phyloP scores from a whole-genome alignment of 257 asterid species.

The Salvia hispanica region DNA sequence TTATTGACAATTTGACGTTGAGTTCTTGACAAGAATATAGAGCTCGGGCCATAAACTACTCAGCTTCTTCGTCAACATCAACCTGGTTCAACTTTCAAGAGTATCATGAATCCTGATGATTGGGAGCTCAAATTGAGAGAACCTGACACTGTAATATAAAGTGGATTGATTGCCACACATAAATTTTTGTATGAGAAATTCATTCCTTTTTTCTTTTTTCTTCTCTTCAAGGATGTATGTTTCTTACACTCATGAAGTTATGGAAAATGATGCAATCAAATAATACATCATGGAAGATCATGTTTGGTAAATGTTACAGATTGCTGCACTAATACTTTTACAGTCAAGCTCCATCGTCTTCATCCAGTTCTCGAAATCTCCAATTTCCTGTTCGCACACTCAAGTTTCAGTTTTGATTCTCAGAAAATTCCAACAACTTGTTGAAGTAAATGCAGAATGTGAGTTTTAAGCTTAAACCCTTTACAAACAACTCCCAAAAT shows the following conservation, averaged over 20 bases:
- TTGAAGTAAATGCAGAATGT: too few relatives aligned
- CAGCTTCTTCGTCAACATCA: too few relatives aligned
- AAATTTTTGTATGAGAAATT: too few relatives aligned
- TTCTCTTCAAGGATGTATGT: neutral
- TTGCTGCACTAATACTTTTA: conserved; percentile 83
- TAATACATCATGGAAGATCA: conserved; percentile 34
- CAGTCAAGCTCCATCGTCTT: conserved; percentile 98
- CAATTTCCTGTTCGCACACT: conserved; percentile 69
- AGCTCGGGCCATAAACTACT: too few relatives aligned
- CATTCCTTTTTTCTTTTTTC: too few relatives aligned
- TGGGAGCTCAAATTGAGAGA: neutral
- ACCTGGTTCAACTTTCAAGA: too few relatives aligned
- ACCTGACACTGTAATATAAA: neutral
- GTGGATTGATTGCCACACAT: neutral
- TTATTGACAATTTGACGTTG: too few relatives aligned
- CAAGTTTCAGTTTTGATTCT: neutral
- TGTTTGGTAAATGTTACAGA: conserved; percentile 76
- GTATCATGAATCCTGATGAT: too few relatives aligned
- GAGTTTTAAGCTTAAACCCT: neutral
- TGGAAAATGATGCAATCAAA: conserved; percentile 7
- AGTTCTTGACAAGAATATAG: too few relatives aligned
- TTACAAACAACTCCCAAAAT: neutral
- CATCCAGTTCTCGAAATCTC: conserved; percentile 99
- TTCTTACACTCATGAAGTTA: neutral
- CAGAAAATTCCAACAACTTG: neutral